These are phyloP conservation scores for Phaeotremella fagi DNA, from an alignment of 768 basidiomycete genomes.

Conservation along the genomic window DNA sequence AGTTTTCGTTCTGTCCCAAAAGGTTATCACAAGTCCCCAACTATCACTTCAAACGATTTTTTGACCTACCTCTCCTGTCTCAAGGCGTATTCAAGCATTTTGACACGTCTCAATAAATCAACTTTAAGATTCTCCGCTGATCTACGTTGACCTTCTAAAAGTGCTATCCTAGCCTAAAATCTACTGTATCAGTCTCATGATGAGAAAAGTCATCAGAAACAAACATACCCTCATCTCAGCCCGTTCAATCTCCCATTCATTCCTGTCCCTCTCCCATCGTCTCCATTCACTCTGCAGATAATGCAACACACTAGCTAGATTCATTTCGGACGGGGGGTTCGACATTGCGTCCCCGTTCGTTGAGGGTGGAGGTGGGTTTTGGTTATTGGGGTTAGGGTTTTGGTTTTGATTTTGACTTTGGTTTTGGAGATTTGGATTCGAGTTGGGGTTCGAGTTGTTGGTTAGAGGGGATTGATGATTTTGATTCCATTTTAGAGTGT, in stretches of 20 bases:
- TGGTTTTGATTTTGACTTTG: conserved; percentile 11
- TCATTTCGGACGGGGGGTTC: conserved; percentile 59
- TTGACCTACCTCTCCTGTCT: conserved; percentile 84
- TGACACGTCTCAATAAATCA: conserved; percentile 91
- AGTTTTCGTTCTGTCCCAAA: too few relatives aligned
- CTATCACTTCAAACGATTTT: too few relatives aligned
- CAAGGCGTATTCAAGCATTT: conserved; percentile 98
- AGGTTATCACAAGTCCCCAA: too few relatives aligned
- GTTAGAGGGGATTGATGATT: too few relatives aligned
- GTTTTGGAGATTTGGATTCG: neutral
- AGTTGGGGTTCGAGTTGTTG: too few relatives aligned
- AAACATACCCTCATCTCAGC: conserved; percentile 97
- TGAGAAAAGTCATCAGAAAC: conserved; percentile 45
- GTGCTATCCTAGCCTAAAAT: conserved; percentile 82
- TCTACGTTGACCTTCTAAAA: conserved; percentile 92
- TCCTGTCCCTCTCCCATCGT: conserved; percentile 93
- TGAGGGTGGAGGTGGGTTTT: too few relatives aligned
- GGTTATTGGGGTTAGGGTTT: conserved; percentile 7
- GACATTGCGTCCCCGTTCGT: conserved; percentile 22
- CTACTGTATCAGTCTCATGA: neutral
- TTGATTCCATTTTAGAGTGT: too few relatives aligned
- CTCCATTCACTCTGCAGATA: conserved; percentile 98
- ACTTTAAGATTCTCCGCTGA: conserved; percentile 96
- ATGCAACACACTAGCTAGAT: conserved; percentile 88
- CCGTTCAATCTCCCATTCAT: conserved; percentile 99